A percentile compares a stretch with the other conserved stretches of the same genome.
Evolutionary conservation across 2,329 filamentous ascomycete species (phyloP).

Genomic region (Fusarium nanum): DNA sequence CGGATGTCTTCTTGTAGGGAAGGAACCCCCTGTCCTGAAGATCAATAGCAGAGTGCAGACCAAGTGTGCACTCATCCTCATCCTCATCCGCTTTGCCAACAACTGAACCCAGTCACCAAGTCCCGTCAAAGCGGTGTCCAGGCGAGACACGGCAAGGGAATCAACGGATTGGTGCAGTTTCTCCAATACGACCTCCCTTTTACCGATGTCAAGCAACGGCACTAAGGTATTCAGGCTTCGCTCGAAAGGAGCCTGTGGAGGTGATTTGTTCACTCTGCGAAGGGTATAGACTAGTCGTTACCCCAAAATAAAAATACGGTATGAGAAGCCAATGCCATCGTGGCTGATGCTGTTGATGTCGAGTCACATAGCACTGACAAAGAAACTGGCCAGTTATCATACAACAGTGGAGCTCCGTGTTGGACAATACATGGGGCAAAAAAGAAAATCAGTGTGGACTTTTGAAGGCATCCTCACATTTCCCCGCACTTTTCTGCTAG

Average conservation of each 20-base stretch:
- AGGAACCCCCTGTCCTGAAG: neutral
- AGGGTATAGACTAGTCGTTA: neutral
- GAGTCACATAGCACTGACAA: constrained; percentile 1
- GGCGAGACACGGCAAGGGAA: constrained; percentile 10
- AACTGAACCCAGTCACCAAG: constrained; percentile 17
- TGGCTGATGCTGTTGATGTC: constrained; percentile 2
- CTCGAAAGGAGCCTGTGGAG: constrained; percentile 45
- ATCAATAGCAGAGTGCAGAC: neutral
- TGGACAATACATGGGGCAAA: constrained; percentile 6
- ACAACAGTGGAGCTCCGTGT: constrained; percentile 21
- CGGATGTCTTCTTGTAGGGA: neutral
- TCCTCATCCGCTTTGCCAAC: constrained; percentile 11
- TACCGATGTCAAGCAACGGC: constrained; percentile 40
- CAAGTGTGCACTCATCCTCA: neutral
- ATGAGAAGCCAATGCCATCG: constrained; percentile 7
- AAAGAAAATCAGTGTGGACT: constrained; percentile 11
- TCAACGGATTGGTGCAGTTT: constrained; percentile 20
- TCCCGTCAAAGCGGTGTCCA: constrained; percentile 5
- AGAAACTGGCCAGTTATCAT: constrained; percentile 1
- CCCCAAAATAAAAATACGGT: constrained; percentile 37
- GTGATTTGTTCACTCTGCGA: constrained; percentile 9
- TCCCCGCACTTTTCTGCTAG: constrained; percentile 35
- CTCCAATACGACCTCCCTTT: constrained; percentile 43
- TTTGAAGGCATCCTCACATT: constrained; percentile 26
- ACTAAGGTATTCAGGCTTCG: constrained; percentile 28